Conservation (phyloP, 257 asterid species). For the Linderniella brevidens region DNA sequence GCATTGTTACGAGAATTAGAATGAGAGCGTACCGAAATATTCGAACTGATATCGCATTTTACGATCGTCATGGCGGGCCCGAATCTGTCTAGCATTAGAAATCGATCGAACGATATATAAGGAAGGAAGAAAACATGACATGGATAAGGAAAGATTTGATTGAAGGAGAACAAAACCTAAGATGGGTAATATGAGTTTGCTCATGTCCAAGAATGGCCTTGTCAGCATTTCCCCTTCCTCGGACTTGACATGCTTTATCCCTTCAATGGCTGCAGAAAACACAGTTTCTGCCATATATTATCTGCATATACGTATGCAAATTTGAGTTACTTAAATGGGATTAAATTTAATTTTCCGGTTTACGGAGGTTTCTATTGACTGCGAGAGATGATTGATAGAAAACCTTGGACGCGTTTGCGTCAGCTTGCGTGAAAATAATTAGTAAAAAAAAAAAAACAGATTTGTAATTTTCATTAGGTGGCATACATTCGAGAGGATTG, state of each 20-base stretch:
- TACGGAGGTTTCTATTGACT: too few relatives aligned
- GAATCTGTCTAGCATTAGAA: constrained; percentile 45
- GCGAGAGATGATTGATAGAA: too few relatives aligned
- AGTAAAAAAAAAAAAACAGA: too few relatives aligned
- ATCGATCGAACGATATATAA: constrained; percentile 1
- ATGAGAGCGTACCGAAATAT: constrained; percentile 38
- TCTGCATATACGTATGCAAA: neutral
- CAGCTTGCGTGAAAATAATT: too few relatives aligned
- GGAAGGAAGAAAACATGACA: neutral
- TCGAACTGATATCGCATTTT: constrained; percentile 60
- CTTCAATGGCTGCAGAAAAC: constrained; percentile 50
- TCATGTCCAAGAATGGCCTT: constrained; percentile 62
- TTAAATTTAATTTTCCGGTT: neutral
- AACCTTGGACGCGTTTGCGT: too few relatives aligned
- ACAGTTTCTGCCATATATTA: constrained; percentile 44
- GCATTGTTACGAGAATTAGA: neutral
- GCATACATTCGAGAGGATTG: too few relatives aligned
- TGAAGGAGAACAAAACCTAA: constrained; percentile 31
- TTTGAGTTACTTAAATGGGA: neutral
- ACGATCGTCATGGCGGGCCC: constrained; percentile 77
- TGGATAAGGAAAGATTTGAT: too few relatives aligned
- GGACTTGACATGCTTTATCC: constrained; percentile 47
- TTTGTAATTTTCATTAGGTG: too few relatives aligned
- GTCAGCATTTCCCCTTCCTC: constrained; percentile 57
- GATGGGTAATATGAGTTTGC: constrained; percentile 70